Conservation (phyloP, 257 asterid species). For the Capsicum chinense region DNA sequence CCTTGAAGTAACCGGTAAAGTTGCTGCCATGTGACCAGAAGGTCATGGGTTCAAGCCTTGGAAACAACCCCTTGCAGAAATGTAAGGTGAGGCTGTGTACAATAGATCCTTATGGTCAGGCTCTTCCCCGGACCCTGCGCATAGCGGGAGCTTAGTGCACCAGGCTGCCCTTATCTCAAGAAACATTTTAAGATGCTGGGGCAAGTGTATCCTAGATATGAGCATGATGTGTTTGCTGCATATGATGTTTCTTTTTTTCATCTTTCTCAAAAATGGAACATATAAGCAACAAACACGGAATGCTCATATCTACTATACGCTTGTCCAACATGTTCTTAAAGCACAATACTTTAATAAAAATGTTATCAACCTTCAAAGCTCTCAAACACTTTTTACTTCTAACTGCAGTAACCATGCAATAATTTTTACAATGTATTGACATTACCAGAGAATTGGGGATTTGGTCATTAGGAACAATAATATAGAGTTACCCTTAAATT, state of each 20-base stretch:
- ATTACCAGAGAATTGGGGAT: constrained; percentile 10
- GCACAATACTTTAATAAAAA: neutral
- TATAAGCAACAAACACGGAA: neutral
- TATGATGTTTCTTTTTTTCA: neutral
- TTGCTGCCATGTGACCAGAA: too few species aligned
- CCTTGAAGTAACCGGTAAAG: too few species aligned
- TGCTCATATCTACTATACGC: neutral
- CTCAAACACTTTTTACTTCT: neutral
- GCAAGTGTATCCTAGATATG: neutral
- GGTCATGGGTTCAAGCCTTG: too few species aligned
- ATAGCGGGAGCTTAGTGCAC: too few species aligned
- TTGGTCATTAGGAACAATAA: constrained; percentile 10
- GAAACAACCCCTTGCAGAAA: too few species aligned
- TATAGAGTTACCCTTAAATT: neutral
- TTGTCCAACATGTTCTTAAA: neutral
- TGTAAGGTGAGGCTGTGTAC: too few species aligned
- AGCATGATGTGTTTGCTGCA: neutral
- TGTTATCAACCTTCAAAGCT: constrained; percentile 2
- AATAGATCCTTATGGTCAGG: too few species aligned
- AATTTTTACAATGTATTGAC: neutral
- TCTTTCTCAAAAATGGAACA: neutral
- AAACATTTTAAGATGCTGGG: neutral
- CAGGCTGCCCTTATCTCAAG: neutral
- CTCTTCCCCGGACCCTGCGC: too few species aligned
- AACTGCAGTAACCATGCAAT: constrained; percentile 6